phyloP scores from a whole-genome alignment of 164 flowering plant genomes.

The Stephania japonica region DNA sequence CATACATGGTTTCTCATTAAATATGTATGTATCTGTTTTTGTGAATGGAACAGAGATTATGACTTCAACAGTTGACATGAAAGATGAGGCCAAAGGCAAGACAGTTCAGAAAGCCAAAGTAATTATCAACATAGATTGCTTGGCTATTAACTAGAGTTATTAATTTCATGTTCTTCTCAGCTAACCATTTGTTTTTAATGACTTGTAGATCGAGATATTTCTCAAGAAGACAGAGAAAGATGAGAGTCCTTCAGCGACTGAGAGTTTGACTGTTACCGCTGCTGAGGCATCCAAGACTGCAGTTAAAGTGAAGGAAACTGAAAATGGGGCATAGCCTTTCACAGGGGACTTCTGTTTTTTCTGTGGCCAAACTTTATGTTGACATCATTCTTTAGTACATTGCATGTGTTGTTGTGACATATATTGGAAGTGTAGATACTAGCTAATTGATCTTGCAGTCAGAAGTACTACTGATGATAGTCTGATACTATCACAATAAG shows the following conservation, averaged over 20 bases:
- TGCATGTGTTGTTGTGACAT: too few relatives aligned
- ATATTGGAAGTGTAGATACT: too few relatives aligned
- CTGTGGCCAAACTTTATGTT: too few relatives aligned
- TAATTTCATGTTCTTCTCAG: background rate
- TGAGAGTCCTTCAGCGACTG: conserved; percentile 5
- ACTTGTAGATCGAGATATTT: conserved; percentile 19
- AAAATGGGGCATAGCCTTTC: too few relatives aligned
- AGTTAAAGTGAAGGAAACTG: too few relatives aligned
- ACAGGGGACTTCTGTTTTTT: too few relatives aligned
- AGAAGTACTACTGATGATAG: too few relatives aligned
- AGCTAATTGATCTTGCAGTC: too few relatives aligned
- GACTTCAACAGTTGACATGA: conserved; percentile 75
- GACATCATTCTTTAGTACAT: too few relatives aligned
- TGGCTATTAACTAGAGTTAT: background rate
- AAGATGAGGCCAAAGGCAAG: conserved; percentile 67
- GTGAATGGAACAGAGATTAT: conserved; percentile 41
- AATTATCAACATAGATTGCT: background rate
- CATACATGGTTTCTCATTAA: background rate
- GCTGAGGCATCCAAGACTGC: background rate
- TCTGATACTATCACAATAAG: too few relatives aligned
- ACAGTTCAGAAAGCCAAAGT: conserved; percentile 76
- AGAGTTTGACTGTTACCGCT: background rate
- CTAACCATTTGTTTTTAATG: background rate
- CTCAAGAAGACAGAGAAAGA: conserved; percentile 19
- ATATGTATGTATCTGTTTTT: background rate